Evolutionary conservation across 345 rosid species (phyloP).

Genomic region (Gossypium stocksii): DNA sequence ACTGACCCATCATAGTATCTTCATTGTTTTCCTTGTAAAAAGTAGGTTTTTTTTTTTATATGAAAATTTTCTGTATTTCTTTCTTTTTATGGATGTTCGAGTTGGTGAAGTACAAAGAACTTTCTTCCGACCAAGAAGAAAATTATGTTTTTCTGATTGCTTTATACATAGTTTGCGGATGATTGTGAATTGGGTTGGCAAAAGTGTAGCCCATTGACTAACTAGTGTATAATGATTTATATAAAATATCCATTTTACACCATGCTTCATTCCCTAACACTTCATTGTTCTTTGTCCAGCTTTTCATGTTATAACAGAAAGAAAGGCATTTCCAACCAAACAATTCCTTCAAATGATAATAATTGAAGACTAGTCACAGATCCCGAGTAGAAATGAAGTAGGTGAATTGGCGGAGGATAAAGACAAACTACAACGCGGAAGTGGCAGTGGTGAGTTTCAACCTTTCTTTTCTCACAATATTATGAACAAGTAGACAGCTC

Average conservation of each 20-base stretch:
- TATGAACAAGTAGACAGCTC: conserved; percentile 5
- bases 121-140: conserved; percentile 32
- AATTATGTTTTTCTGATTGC: background rate
- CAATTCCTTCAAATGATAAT: too few relatives aligned
- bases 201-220: conserved; percentile 23
- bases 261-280: background rate
- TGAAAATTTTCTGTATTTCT: background rate
- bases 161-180: conserved; percentile 18
- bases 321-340: conserved; percentile 1
- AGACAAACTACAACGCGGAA: background rate
- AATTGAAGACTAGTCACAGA: background rate
- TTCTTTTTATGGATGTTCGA: conserved; percentile 3
- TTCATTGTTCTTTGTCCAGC: background rate
- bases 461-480: background rate
- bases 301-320: background rate
- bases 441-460: background rate
- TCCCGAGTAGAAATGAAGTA: background rate
- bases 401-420: background rate
- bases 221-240: conserved; percentile 2
- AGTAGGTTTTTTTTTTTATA: too few relatives aligned
- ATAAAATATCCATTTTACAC: background rate
- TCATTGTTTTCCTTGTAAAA: too few relatives aligned
- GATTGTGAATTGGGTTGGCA: conserved; percentile 23
- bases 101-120: conserved; percentile 20
- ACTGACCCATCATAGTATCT: too few relatives aligned